phyloP scores from a whole-genome alignment of 768 basidiomycete genomes.

The Mycena epipterygia region DNA sequence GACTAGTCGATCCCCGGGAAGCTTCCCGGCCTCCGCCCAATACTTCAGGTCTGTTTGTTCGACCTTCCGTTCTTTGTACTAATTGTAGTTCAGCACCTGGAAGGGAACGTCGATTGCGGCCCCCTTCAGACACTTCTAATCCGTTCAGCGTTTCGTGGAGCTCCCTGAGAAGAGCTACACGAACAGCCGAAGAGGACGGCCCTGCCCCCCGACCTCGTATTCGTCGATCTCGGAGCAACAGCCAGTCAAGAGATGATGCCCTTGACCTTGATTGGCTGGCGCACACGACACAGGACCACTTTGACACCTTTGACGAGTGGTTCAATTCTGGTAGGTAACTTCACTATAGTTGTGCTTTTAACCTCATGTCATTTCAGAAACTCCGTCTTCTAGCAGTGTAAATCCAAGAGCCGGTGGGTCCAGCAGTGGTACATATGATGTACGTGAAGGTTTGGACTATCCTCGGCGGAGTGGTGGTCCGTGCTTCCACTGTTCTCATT shows the following conservation, averaged over 20 bases:
- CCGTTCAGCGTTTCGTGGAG: slow-evolving; percentile 22
- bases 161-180: slow-evolving; percentile 4
- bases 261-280: slow-evolving; percentile 6
- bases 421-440: not conserved
- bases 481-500: not conserved
- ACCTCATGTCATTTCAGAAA: not conserved
- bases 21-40: not conserved
- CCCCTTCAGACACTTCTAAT: slow-evolving; percentile 19
- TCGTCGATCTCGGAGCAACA: slow-evolving; percentile 20
- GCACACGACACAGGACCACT: not conserved
- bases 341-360: not conserved
- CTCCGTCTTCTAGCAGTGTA: not conserved
- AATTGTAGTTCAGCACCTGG: not conserved
- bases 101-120: slow-evolving; percentile 15
- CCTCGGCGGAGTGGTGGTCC: slow-evolving; percentile 5
- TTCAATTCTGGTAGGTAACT: slow-evolving; percentile 1
- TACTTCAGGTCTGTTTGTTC: not conserved
- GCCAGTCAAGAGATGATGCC: slow-evolving; percentile 7
- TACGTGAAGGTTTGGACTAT: slow-evolving; percentile 8
- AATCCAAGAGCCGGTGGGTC: not conserved
- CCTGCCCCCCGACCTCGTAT: not conserved
- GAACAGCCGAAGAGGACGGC: not conserved
- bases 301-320: not conserved
- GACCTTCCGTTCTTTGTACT: not conserved
- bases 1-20: slow-evolving; percentile 31